Base-by-base conservation (phyloP, 148 eudicot species). In the Chenopodium formosanum region DNA sequence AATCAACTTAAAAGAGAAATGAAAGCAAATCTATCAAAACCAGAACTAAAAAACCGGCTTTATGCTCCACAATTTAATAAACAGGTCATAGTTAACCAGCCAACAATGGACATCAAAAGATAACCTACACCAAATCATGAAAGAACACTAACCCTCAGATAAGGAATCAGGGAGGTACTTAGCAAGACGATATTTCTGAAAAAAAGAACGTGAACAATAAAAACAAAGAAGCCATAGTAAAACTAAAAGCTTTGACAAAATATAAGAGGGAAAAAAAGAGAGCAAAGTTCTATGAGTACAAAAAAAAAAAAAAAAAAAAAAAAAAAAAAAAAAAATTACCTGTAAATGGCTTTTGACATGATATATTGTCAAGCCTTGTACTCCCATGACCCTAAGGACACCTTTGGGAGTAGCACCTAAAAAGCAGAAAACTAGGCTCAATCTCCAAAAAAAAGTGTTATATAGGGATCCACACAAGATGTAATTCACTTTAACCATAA, bases 381-480 rank as follows among this genome's bases (percentile, higher is more conserved):
- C 94, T 64, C 94, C 91, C 94, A 91, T 91, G 75, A 88, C 89
- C 84, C 91, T 88, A 63, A 91, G 90, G 62, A 91, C 94, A 77
- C 94, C 90, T 88, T 91, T 91, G 44, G 94, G 94, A 37, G 94
- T 91, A 52, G 94, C 94, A 70, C 91, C 94, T 91, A 89, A 73
- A 88, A 58, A 8, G 50, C 27, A 67, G 27, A 23, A 68, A 25
- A 71, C 1, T 23, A 50, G 4, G 10, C 47, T 70, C 16, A 32
- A 17, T 17, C 73, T 27, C 73, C 10, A 69, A 65, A 23, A 2
- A 22, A 64, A 65, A 50, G 16, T n/a, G 68, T 10, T 65, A n/a
- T 23, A 1, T 65, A 56, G 23, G 7, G 13, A 23, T 9, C 9
- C 68, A 65, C 62, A 65, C 9, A n/a, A n/a, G 53, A 50, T 50